Evolutionary conservation across 176 grass and related monocot species (phyloP).

Genomic region (Olyra latifolia): DNA sequence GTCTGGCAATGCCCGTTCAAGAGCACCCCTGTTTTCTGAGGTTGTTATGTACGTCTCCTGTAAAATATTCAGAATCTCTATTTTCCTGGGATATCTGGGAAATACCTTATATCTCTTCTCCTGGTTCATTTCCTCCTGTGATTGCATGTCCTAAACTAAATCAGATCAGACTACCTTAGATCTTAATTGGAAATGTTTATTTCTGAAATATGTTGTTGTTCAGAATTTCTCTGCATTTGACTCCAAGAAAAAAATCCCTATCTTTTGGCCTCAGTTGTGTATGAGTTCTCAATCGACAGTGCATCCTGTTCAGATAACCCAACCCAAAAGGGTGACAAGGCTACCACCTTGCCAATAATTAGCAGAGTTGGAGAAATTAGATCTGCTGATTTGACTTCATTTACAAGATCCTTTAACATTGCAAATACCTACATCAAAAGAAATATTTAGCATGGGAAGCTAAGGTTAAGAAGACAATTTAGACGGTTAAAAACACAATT

Average conservation of each 20-base stretch:
- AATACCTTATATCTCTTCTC: background rate
- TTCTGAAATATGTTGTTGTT: background rate
- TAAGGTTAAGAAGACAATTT: background rate
- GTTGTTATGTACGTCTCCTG: background rate
- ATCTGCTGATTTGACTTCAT: constrained; percentile 63
- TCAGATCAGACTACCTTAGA: constrained; percentile 1
- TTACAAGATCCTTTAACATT: constrained; percentile 63
- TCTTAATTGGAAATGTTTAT: constrained; percentile 26
- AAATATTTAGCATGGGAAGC: constrained; percentile 26
- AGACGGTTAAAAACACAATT: background rate
- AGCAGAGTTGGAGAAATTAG: constrained; percentile 78
- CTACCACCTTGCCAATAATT: constrained; percentile 84
- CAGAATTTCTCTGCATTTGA: background rate
- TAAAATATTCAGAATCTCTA: background rate
- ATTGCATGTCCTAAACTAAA: background rate
- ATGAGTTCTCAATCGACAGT: constrained; percentile 19
- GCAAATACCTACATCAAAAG: constrained; percentile 62
- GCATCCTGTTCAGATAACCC: constrained; percentile 45
- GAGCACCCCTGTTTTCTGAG: background rate
- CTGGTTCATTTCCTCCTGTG: background rate
- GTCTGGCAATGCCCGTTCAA: background rate
- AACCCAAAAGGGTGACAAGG: constrained; percentile 75
- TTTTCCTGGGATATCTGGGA: background rate
- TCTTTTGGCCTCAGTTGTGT: constrained; percentile 40
- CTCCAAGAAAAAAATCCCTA: constrained; percentile 7